phyloP scores from a whole-genome alignment of 2,329 filamentous ascomycete genomes.

The Knufia fluminis region DNA sequence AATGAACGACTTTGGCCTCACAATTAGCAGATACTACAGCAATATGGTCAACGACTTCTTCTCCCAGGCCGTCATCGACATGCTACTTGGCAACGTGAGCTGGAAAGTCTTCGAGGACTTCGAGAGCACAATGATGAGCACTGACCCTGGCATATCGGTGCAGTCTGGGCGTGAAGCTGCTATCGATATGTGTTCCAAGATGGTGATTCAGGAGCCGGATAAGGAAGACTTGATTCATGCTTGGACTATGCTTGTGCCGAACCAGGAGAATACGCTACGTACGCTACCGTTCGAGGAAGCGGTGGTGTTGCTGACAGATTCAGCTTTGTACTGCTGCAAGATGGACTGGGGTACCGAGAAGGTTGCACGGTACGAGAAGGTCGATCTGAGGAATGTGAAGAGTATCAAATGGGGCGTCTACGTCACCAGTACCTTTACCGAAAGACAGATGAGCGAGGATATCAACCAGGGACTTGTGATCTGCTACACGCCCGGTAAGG shows the following conservation, averaged over 20 bases:
- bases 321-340: slow-evolving; percentile 76
- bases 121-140: slow-evolving; percentile 83
- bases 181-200: slow-evolving; percentile 77
- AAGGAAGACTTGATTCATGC: slow-evolving; percentile 77
- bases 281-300: slow-evolving; percentile 74
- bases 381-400: slow-evolving; percentile 64
- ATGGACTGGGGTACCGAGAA: slow-evolving; percentile 96
- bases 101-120: slow-evolving; percentile 87
- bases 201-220: slow-evolving; percentile 68
- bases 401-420: slow-evolving; percentile 74
- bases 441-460: slow-evolving; percentile 63
- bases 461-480: slow-evolving; percentile 80
- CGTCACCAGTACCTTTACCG: slow-evolving; percentile 76
- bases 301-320: slow-evolving; percentile 76
- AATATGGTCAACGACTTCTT: slow-evolving; percentile 99
- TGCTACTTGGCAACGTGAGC: slow-evolving; percentile 79
- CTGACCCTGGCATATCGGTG: slow-evolving; percentile 83
- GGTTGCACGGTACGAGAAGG: slow-evolving; percentile 80
- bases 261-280: slow-evolving; percentile 58
- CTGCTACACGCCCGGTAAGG: slow-evolving; percentile 61
- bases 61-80: slow-evolving; percentile 89
- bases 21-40: slow-evolving; percentile 62
- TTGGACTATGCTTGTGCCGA: slow-evolving; percentile 79
- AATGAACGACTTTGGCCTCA: slow-evolving; percentile 81
- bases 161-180: slow-evolving; percentile 76